Evolutionary conservation across 2,329 filamentous ascomycete species (phyloP).

Genomic region (Neopestalotiopsis sp.): DNA sequence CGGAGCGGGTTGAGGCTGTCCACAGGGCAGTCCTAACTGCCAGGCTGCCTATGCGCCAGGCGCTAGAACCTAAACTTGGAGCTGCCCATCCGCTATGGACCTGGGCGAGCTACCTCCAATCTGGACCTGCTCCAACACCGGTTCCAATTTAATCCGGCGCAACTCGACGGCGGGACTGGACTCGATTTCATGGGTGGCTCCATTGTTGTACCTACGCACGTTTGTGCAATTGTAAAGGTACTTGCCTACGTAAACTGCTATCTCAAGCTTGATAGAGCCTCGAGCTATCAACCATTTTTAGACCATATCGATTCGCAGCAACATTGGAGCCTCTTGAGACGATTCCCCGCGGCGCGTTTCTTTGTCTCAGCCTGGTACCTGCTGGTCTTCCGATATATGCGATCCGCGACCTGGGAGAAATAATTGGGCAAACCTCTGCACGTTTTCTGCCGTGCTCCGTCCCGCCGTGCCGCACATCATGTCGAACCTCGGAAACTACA

Average conservation of each 20-base stretch:
- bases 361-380: neutral
- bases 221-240: too few species aligned
- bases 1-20: too few species aligned
- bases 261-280: too few species aligned
- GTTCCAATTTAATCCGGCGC: conserved; percentile 13
- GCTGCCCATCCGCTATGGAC: too few species aligned
- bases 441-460: neutral
- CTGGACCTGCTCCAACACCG: neutral
- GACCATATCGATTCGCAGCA: too few species aligned
- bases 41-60: too few species aligned
- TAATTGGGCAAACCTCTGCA: neutral
- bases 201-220: too few species aligned
- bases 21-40: too few species aligned
- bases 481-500: conserved; percentile 38
- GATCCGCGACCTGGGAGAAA: neutral
- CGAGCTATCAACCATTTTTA: too few species aligned
- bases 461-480: conserved; percentile 27
- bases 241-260: too few species aligned
- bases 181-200: neutral
- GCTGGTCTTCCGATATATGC: neutral
- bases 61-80: too few species aligned
- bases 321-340: neutral
- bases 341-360: neutral
- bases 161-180: neutral
- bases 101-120: too few species aligned